Evolutionary conservation across 345 rosid genomes (phyloP).

Genomic region (Clarkia xantiana): DNA sequence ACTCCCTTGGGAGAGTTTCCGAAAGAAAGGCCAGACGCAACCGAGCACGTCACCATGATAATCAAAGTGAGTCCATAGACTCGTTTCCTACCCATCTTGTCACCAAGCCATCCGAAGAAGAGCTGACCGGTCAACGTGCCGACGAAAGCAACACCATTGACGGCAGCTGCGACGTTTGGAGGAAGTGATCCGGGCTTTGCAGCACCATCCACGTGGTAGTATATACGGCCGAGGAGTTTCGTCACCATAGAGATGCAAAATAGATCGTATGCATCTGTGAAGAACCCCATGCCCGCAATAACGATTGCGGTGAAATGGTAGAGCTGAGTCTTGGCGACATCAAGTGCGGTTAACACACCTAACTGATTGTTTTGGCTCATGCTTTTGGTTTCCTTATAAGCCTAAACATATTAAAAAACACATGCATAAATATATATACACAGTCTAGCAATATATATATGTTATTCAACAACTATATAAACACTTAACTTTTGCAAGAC

Average conservation of each 20-base stretch:
- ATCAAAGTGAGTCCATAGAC: conserved; percentile 56
- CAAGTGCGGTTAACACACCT: conserved; percentile 45
- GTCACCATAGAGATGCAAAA: conserved; percentile 66
- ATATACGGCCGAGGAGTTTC: conserved; percentile 58
- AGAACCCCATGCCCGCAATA: conserved; percentile 79
- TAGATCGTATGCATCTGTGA: conserved; percentile 71
- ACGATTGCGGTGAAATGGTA: conserved; percentile 50
- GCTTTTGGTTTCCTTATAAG: not conserved
- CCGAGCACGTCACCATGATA: conserved; percentile 46
- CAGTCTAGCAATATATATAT: too few species aligned
- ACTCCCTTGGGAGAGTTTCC: conserved; percentile 24
- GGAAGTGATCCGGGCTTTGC: conserved; percentile 45
- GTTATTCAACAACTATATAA: too few species aligned
- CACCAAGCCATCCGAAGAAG: conserved; percentile 82
- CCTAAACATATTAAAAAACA: not conserved
- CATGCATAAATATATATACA: not conserved
- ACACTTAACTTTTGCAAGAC: too few species aligned
- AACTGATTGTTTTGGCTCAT: conserved; percentile 11
- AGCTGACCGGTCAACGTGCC: conserved; percentile 68
- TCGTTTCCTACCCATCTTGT: conserved; percentile 52
- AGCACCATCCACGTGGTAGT: conserved; percentile 36
- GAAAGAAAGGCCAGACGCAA: conserved; percentile 54
- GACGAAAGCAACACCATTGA: conserved; percentile 60
- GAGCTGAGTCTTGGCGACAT: conserved; percentile 41
- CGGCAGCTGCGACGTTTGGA: conserved; percentile 39